Base-by-base conservation (phyloP, 2,329 filamentous ascomycete genomes). In the Talaromyces sp. region DNA sequence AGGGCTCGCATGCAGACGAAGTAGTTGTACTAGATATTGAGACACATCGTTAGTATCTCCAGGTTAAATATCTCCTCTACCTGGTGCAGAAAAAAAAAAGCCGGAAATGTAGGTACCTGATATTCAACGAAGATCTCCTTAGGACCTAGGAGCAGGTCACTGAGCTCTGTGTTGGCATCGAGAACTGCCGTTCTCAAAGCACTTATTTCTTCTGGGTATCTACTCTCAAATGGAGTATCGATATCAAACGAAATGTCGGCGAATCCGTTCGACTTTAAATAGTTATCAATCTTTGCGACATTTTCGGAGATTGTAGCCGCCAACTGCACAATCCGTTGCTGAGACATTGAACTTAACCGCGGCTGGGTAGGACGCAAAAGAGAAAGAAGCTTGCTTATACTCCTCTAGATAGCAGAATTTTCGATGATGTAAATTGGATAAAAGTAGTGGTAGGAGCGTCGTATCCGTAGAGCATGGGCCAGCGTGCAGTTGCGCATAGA, bases 91-190 rank as follows among this genome's bases (percentile, higher is more conserved):
- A 17, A n/a, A 38, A 38, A 12, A 46, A 10, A 24, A 24, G 10
- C 43, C 9, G 19, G 24, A 6, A 46, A 3, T 21, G 3, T 56
- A 3, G 41, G 19, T 14, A 50, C 54, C 38, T 57, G 54, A 32
- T 57, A 57, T 24, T 57, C 54, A 32, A 57, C 54, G 19, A 50
- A 57, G 9, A 46, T 57, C 41, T 57, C 54, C 41, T 50, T 57
- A n/a, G 54, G 54, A 5, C 54, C 54, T 21, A 57, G 54, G 31
- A 57, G 54, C 19, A 57, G 19, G 19, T 57, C 54, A 46, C 54
- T 57, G 12, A 57, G 54, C 41, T 57, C 54, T 35, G 46, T 29
- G 17, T 57, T 57, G 26, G 54, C 54, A 12, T 57, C 54, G 19
- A 57, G 54, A 7, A 57, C 26, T 4, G 41, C 29, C 17, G 46